Base-by-base conservation (phyloP, 139 green algal genomes). In the Chlamydomonas incerta region DNA sequence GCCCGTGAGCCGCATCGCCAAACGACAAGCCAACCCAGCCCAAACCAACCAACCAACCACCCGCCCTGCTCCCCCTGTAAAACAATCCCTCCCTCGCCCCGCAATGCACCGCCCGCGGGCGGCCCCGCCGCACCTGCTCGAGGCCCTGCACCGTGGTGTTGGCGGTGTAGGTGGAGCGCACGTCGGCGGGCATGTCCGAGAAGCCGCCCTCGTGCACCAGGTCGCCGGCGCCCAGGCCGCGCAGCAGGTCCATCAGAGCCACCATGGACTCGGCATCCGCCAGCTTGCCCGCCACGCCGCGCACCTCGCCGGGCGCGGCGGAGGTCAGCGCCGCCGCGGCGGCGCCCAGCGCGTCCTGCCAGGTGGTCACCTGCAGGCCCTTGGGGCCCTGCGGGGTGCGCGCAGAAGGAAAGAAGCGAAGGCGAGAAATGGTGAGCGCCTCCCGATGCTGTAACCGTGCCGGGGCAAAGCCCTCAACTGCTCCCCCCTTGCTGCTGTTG, bases 201-300 rank as follows among this genome's bases (percentile, higher is more conserved):
- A 87, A 80, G 76, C 90, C 91, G 63, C 82, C 91, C 87, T 97
- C 94, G 67, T 94, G 88, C 83, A 87, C 65, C 58, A 94, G 69
- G 90, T 98, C 95, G 76, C 92, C 92, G 68, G 85, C 91, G 74
- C 96, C 97, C 74, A 99, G 89, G 15, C 89, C 28, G 50, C 87
- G 87, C 57, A 91, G 37, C 58, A 92, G 80, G 82, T 92, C 87
- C 91, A 98, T 99, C 24, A 98, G 83, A 28, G 94, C 91, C n/a
- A 98, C 87, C 91, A 99, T 96, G 73, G 91, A 91, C 93, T 99
- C 98, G 2, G 94, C 96, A 74, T 99, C 98, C 0, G 96, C 92
- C 65, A 99, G 94, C 92, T 96, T 97, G 83, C 98, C 98, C 11
- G 90, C 95, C 60, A 98, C 88, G 13, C 92, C 96, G 57, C 92